These are phyloP conservation scores for Prototheca cutis DNA, from an alignment of 163 green algal genomes.

Conservation along the genomic window DNA sequence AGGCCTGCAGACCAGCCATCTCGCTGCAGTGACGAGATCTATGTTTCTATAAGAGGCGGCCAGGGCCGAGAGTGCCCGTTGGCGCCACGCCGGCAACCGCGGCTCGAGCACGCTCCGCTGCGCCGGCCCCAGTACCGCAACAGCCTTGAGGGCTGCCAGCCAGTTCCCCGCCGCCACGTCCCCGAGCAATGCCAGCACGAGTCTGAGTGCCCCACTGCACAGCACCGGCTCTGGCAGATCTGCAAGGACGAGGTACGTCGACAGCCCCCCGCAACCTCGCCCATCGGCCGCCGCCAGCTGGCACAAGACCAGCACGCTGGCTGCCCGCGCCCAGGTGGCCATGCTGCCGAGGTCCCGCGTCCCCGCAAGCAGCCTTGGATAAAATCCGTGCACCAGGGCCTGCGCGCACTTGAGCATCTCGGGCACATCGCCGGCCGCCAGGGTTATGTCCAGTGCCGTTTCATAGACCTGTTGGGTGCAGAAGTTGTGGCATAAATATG, in stretches of 20 bases:
- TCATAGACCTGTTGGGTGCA: conserved; percentile 35
- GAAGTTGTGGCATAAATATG: not conserved
- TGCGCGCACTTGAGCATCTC: conserved; percentile 33
- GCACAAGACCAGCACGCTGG: not conserved
- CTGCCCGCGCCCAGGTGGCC: not conserved
- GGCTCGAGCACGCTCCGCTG: not conserved
- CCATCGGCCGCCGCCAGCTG: not conserved
- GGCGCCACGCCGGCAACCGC: not conserved
- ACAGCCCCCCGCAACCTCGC: not conserved
- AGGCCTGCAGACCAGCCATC: not conserved
- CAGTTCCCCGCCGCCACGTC: not conserved
- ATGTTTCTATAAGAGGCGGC: conserved; percentile 10
- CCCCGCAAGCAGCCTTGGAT: conserved; percentile 1
- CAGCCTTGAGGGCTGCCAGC: not conserved
- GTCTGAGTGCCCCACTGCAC: not conserved
- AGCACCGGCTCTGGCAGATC: not conserved
- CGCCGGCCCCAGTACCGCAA: not conserved
- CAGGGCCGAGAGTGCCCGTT: conserved; percentile 4
- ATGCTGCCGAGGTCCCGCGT: not conserved
- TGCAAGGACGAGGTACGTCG: not conserved
- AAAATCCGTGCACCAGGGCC: conserved; percentile 12
- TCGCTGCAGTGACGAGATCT: not conserved
- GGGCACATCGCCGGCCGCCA: conserved; percentile 10
- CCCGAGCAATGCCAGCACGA: not conserved
- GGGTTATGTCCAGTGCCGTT: conserved; percentile 25